Conservation (phyloP, 148 eudicot genomes). For the Rheum nobile region DNA sequence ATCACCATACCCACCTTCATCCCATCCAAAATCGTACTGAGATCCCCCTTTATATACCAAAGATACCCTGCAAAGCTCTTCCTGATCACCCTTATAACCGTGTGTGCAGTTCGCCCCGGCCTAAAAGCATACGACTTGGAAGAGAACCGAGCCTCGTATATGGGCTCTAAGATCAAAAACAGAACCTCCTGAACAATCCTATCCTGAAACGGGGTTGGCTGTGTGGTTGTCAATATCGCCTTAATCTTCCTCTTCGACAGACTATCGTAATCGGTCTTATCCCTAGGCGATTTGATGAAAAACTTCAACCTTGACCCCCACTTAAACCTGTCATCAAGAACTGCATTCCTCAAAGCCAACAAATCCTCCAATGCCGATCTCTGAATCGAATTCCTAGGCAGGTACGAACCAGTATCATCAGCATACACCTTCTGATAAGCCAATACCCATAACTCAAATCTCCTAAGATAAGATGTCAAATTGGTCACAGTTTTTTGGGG, state of each 20-base stretch:
- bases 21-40: conserved; percentile 83
- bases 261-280: conserved; percentile 68
- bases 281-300: conserved; percentile 68
- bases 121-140: conserved; percentile 87
- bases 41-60: conserved; percentile 90
- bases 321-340: conserved; percentile 69
- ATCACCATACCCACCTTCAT: conserved; percentile 84
- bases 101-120: conserved; percentile 87
- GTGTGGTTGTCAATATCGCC: conserved; percentile 67
- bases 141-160: conserved; percentile 74
- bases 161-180: conserved; percentile 84
- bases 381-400: conserved; percentile 64
- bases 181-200: conserved; percentile 86
- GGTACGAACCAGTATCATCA: conserved; percentile 72
- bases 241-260: conserved; percentile 83
- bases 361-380: conserved; percentile 59
- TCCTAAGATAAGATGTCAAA: conserved; percentile 48
- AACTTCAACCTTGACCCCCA: conserved; percentile 90
- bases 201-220: conserved; percentile 73
- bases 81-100: conserved; percentile 67
- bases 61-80: conserved; percentile 87
- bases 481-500: conserved; percentile 49
- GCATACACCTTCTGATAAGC: conserved; percentile 92
- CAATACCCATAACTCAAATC: conserved; percentile 86
- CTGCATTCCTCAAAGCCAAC: conserved; percentile 73